Conservation (phyloP, 2,329 filamentous ascomycete species). For the Paracorniculantispora psalliotae region DNA sequence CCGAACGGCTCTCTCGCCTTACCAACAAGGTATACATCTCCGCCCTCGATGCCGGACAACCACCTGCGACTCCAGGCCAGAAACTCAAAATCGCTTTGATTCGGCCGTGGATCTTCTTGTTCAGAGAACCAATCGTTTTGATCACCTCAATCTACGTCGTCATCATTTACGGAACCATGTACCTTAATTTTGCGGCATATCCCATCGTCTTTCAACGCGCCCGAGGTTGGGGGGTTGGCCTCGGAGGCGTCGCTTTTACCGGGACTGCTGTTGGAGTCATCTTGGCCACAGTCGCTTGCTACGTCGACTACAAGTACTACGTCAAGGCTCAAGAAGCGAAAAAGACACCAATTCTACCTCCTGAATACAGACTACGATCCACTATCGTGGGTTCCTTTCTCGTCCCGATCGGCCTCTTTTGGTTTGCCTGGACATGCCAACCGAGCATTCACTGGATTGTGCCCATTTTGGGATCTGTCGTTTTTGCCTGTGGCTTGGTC, state of each 20-base stretch:
- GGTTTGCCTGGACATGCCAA: slow-evolving; percentile 55
- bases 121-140: slow-evolving; percentile 57
- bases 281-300: slow-evolving; percentile 42
- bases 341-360: slow-evolving; percentile 38
- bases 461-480: slow-evolving; percentile 28
- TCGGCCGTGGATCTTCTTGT: slow-evolving; percentile 56
- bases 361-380: slow-evolving; percentile 53
- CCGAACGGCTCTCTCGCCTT: slow-evolving; percentile 37
- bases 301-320: slow-evolving; percentile 46
- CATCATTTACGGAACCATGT: slow-evolving; percentile 44
- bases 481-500: slow-evolving; percentile 51
- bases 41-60: slow-evolving; percentile 33
- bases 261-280: slow-evolving; percentile 57
- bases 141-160: slow-evolving; percentile 55
- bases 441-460: slow-evolving; percentile 50
- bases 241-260: slow-evolving; percentile 52
- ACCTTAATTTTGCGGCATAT: slow-evolving; percentile 43
- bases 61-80: slow-evolving; percentile 24
- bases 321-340: slow-evolving; percentile 24
- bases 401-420: slow-evolving; percentile 53
- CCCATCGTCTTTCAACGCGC: slow-evolving; percentile 51
- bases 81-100: slow-evolving; percentile 48
- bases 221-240: slow-evolving; percentile 46
- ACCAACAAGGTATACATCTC: slow-evolving; percentile 48
- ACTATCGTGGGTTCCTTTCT: slow-evolving; percentile 49